Evolutionary conservation across 1,284 basidiomycete genomes (phyloP).

Genomic region (Ganoderma leucocontextum): DNA sequence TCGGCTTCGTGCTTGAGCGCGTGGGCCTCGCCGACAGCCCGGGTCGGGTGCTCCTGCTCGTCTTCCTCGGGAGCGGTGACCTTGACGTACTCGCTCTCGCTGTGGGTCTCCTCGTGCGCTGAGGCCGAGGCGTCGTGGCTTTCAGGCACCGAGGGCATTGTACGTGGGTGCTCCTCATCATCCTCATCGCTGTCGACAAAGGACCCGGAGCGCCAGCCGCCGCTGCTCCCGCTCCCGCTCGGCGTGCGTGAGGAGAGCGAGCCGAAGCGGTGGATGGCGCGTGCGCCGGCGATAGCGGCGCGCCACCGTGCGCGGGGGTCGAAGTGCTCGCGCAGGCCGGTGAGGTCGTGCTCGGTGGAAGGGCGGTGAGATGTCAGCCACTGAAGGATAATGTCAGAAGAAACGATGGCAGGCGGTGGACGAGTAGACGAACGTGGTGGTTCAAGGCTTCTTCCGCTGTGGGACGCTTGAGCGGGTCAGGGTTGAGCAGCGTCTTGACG

Average conservation of each 20-base stretch:
- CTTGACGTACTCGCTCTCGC: slow-evolving; percentile 41
- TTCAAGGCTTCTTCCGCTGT: slow-evolving; percentile 78
- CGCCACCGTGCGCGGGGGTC: slow-evolving; percentile 75
- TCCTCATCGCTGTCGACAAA: slow-evolving; percentile 36
- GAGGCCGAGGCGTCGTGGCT: neutral
- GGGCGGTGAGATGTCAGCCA: slow-evolving; percentile 75
- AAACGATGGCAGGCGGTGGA: slow-evolving; percentile 6
- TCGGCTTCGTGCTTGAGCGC: neutral
- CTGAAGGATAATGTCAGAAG: slow-evolving; percentile 41
- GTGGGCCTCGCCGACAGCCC: neutral
- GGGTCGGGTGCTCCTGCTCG: slow-evolving; percentile 14
- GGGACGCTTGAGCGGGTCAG: slow-evolving; percentile 77
- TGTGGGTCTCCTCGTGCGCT: slow-evolving; percentile 23
- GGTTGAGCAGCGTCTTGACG: slow-evolving; percentile 76
- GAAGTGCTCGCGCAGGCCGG: slow-evolving; percentile 82
- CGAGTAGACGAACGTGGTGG: slow-evolving; percentile 50
- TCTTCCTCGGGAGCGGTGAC: slow-evolving; percentile 39
- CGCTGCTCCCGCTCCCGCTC: slow-evolving; percentile 30
- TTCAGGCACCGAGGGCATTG: neutral
- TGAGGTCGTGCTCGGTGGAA: slow-evolving; percentile 76
- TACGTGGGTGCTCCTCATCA: slow-evolving; percentile 38
- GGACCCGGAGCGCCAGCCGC: slow-evolving; percentile 37
- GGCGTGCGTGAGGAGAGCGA: slow-evolving; percentile 32
- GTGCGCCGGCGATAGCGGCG: slow-evolving; percentile 69
- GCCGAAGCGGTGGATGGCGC: slow-evolving; percentile 54